Evolutionary conservation across 2,329 filamentous ascomycete species (phyloP).

Genomic region (Nigrospora oryzae): DNA sequence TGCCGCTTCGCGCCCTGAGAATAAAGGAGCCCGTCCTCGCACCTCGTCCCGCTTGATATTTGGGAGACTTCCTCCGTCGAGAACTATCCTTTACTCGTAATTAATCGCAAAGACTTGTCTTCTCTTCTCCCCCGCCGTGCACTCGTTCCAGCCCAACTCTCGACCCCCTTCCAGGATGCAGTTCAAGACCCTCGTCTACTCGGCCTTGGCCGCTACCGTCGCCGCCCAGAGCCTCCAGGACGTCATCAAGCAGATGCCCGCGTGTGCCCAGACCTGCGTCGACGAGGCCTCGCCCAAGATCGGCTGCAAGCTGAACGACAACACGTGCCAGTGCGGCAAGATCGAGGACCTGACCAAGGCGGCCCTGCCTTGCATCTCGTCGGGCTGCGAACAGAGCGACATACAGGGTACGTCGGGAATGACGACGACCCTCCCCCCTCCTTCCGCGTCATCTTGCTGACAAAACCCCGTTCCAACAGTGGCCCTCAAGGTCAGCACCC

Average conservation of each 20-base stretch:
- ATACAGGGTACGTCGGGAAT: conserved; percentile 20
- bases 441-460: neutral
- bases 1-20: too few species aligned
- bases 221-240: conserved; percentile 15
- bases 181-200: conserved; percentile 15
- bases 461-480: conserved; percentile 7
- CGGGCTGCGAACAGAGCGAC: conserved; percentile 23
- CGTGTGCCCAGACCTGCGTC: conserved; percentile 29
- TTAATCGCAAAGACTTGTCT: too few species aligned
- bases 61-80: too few species aligned
- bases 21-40: too few species aligned
- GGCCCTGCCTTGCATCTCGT: conserved; percentile 25
- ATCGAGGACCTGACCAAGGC: conserved; percentile 22
- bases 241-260: conserved; percentile 22
- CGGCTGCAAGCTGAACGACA: conserved; percentile 24
- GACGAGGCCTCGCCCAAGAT: conserved; percentile 17
- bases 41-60: too few species aligned
- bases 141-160: too few species aligned
- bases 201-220: conserved; percentile 14
- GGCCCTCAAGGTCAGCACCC: conserved; percentile 9
- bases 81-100: too few species aligned
- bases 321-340: conserved; percentile 28
- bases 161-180: conserved; percentile 15
- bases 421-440: neutral
- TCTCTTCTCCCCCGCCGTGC: too few species aligned